A percentile compares a stretch with the other conserved stretches of the same genome.
Conservation (phyloP, 2,329 filamentous ascomycete species). For the Aspergillus glaucus region DNA sequence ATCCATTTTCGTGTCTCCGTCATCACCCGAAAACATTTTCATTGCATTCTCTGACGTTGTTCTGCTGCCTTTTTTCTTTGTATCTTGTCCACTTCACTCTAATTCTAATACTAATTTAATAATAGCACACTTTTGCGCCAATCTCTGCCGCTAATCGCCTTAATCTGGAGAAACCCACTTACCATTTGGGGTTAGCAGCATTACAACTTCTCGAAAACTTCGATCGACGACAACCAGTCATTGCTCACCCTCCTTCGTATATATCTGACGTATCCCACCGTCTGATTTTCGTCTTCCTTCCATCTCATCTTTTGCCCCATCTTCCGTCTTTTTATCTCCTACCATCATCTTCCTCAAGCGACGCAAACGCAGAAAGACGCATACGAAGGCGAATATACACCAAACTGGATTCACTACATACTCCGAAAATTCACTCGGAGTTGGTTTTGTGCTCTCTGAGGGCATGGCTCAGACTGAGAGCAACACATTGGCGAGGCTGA, state of each 20-base stretch:
- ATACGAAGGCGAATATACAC: background rate
- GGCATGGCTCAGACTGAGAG: conserved; percentile 35
- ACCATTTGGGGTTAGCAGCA: background rate
- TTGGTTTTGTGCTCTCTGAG: conserved; percentile 17
- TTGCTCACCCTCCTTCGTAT: background rate
- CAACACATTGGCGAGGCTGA: conserved; percentile 30
- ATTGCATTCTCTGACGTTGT: conserved; percentile 9
- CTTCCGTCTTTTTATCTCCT: no score
- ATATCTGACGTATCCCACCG: no score
- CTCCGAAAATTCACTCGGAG: background rate
- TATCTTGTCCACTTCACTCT: conserved; percentile 1
- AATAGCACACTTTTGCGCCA: no score
- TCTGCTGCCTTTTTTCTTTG: conserved; percentile 4
- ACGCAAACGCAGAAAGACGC: no score
- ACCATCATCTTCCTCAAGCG: no score
- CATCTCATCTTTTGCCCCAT: background rate
- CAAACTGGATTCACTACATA: background rate
- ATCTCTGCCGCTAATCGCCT: background rate
- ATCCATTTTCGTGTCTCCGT: conserved; percentile 5
- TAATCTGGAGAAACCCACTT: background rate
- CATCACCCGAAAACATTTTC: conserved; percentile 13
- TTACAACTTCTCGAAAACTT: background rate
- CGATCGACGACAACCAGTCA: background rate
- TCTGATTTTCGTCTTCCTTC: background rate
- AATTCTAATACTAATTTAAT: no score